phyloP scores from a whole-genome alignment of 768 basidiomycete genomes.

The Agaricus blazei region DNA sequence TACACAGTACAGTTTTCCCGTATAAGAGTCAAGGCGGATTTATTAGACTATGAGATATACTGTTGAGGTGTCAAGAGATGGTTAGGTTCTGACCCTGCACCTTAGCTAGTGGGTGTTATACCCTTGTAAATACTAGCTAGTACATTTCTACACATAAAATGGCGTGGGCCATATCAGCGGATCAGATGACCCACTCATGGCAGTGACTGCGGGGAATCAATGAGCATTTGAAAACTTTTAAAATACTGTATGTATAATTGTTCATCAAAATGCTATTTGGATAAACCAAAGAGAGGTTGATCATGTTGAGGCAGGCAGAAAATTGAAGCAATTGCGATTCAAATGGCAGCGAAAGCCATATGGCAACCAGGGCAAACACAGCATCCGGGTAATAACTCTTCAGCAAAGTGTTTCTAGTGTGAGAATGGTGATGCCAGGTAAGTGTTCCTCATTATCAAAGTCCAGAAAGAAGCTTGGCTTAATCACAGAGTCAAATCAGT shows the following conservation, averaged over 20 bases:
- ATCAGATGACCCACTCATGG: too few species aligned
- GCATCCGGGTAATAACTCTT: slow-evolving; percentile 22
- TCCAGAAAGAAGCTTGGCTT: slow-evolving; percentile 26
- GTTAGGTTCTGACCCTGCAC: too few species aligned
- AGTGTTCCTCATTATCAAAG: slow-evolving; percentile 19
- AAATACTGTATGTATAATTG: slow-evolving; percentile 3
- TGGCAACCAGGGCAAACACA: slow-evolving; percentile 21
- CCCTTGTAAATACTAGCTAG: too few species aligned
- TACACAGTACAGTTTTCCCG: too few species aligned
- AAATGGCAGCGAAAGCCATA: slow-evolving; percentile 20
- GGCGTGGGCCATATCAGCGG: too few species aligned
- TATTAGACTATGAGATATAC: too few species aligned
- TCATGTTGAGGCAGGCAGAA: slow-evolving; percentile 18
- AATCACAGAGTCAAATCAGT: slow-evolving; percentile 27
- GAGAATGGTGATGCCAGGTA: slow-evolving; percentile 28
- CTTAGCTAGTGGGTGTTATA: too few species aligned
- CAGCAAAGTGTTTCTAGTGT: slow-evolving; percentile 24
- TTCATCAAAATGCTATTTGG: not conserved
- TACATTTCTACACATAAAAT: too few species aligned
- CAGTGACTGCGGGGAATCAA: slow-evolving; percentile 16
- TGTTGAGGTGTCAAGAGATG: too few species aligned
- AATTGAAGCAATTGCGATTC: slow-evolving; percentile 19
- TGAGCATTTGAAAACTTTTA: slow-evolving; percentile 15
- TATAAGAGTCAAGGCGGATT: too few species aligned
- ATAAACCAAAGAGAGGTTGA: not conserved